Evolutionary conservation across 768 basidiomycete species (phyloP), one percentile per base, ranked within the genome.

Genomic region (Lentinula aciculospora): DNA sequence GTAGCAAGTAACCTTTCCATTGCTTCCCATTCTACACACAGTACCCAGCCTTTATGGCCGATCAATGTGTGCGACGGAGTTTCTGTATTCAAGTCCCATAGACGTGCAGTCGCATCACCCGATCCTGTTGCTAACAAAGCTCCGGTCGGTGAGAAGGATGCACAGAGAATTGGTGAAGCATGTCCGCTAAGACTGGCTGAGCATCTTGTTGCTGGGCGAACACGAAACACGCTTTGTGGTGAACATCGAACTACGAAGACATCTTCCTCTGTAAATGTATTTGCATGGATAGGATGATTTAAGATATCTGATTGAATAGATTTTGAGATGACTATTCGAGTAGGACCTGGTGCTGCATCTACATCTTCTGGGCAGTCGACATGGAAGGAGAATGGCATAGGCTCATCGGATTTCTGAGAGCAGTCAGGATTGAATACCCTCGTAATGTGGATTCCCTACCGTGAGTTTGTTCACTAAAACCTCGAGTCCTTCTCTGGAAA

Each of bases 1-100:
- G 92, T 94, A 0, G 95, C 96, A 13, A 98, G 73, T 64, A 86
- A 88, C 44, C 94, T 76, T 67, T 98, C 95, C 78, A 91, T 81
- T 0, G 91, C 90, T 65, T 98, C 94, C 95, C 96, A 99, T 66
- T 98, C 97, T 4, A 94, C 91, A 64, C 94, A 98, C 1, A 98
- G 79, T 1, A 99, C 94, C 96, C 95, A 98, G 0, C 94, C 95
- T 63, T 85, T 85, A 67, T 99, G 97, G 0, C 97, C 97, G 0
- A 81, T 72, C 17, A 98, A 78, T 13, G 86, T 88, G 67, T 92
- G 88, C 39, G 90, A 92, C 1, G 97, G 96, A 5, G 85, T 88
- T 70, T 98, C 97, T 0, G 91, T 96, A 65, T 88, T 82, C 49
- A 98, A 81, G 70, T 98, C 89, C 97, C 97, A 98, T 23, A 99